Percentiles rank a stretch among this genome's conserved stretches.
These are phyloP conservation scores for Nakazawaea pomicola DNA, from an alignment of 805 yeast species.

Conservation along the genomic window DNA sequence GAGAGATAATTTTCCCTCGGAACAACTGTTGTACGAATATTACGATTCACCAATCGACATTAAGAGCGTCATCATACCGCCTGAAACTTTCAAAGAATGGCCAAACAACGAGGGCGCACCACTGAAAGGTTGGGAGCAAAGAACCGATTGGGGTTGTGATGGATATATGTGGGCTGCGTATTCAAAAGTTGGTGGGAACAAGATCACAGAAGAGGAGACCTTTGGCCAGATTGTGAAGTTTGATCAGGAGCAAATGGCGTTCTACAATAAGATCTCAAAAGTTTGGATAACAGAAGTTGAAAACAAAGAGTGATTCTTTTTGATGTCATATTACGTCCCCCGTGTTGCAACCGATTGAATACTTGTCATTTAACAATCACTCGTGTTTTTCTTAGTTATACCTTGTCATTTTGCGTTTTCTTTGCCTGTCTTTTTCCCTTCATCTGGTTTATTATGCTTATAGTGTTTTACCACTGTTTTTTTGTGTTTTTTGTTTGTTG, in stretches of 20 bases:
- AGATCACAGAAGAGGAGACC: conserved; percentile 14
- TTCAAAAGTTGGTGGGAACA: conserved; percentile 47
- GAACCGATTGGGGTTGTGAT: conserved; percentile 45
- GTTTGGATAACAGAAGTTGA: conserved; percentile 10
- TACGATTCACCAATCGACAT: conserved; percentile 38
- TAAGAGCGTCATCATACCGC: conserved; percentile 38
- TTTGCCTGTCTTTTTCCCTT: no score
- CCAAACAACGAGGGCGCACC: conserved; percentile 36
- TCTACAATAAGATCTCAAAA: conserved; percentile 8
- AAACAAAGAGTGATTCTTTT: not conserved
- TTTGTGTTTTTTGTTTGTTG: no score
- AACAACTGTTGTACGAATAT: conserved; percentile 25
- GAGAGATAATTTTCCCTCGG: conserved; percentile 17
- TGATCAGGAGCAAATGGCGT: conserved; percentile 8
- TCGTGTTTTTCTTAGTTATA: no score
- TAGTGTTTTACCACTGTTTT: no score
- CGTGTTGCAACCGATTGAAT: no score
- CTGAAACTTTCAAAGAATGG: conserved; percentile 37
- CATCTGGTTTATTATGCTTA: no score
- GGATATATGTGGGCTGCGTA: conserved; percentile 61
- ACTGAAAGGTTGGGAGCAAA: conserved; percentile 43
- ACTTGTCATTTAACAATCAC: no score
- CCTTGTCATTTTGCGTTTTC: no score
- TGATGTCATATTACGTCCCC: no score
- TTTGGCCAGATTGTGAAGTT: conserved; percentile 8